phyloP scores from a whole-genome alignment of 2,329 filamentous ascomycete genomes.

The Fusarium sublunatum region DNA sequence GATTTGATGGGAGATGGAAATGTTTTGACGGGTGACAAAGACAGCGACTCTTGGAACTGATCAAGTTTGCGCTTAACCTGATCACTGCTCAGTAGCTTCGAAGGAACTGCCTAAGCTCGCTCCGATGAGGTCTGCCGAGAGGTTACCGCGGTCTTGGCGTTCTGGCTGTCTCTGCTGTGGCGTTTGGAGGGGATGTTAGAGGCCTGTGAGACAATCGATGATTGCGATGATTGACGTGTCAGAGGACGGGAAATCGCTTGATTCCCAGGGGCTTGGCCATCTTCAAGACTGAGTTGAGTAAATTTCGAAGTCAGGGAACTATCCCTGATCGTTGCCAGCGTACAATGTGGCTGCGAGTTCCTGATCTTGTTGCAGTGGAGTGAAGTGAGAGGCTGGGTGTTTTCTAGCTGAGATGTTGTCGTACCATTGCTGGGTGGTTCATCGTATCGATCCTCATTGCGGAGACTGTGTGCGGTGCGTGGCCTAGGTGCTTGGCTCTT shows the following conservation, averaged over 20 bases:
- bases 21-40: conserved; percentile 49
- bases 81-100: conserved; percentile 50
- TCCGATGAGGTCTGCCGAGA: conserved; percentile 35
- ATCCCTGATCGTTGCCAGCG: conserved; percentile 53
- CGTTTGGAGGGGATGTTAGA: conserved; percentile 48
- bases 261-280: conserved; percentile 51
- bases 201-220: conserved; percentile 36
- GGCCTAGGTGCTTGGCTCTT: conserved; percentile 54
- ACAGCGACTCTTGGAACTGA: conserved; percentile 49
- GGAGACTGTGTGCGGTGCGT: conserved; percentile 55
- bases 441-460: conserved; percentile 55
- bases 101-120: conserved; percentile 49
- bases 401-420: conserved; percentile 34
- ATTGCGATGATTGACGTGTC: conserved; percentile 41
- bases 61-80: conserved; percentile 50
- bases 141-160: conserved; percentile 20
- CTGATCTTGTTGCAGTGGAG: conserved; percentile 45
- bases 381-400: conserved; percentile 21
- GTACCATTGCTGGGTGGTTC: conserved; percentile 53
- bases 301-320: conserved; percentile 57
- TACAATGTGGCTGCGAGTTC: conserved; percentile 45
- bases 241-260: conserved; percentile 59
- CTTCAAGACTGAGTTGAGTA: conserved; percentile 54
- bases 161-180: conserved; percentile 39
- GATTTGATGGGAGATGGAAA: conserved; percentile 54